phyloP scores from a whole-genome alignment of 2,329 filamentous ascomycete species.

The Cercospora beticola region DNA sequence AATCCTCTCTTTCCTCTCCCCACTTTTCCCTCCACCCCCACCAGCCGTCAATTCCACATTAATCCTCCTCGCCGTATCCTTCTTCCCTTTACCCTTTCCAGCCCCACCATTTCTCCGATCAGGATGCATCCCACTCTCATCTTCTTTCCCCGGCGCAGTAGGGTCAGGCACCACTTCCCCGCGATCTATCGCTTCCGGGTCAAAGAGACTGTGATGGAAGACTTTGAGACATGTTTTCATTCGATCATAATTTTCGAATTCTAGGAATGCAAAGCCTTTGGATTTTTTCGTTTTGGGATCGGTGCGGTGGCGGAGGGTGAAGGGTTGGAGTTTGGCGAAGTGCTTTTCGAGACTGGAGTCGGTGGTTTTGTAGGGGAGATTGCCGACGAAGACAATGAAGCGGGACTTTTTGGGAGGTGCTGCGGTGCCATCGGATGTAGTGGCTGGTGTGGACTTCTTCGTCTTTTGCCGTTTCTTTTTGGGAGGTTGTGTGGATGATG shows the following conservation, averaged over 20 bases:
- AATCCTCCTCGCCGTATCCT: slow-evolving; percentile 68
- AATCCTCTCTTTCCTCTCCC: slow-evolving; percentile 72
- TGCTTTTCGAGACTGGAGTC: slow-evolving; percentile 67
- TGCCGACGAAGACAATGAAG: slow-evolving; percentile 82
- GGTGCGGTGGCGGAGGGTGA: slow-evolving; percentile 69
- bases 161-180: slow-evolving; percentile 11
- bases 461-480: slow-evolving; percentile 22
- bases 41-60: slow-evolving; percentile 93
- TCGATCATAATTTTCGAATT: slow-evolving; percentile 80
- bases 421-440: slow-evolving; percentile 6
- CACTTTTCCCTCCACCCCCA: slow-evolving; percentile 75
- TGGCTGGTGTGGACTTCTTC: background rate
- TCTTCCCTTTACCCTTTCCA: slow-evolving; percentile 30
- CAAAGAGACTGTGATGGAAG: slow-evolving; percentile 82
- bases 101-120: slow-evolving; percentile 12
- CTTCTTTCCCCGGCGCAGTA: slow-evolving; percentile 13
- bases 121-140: background rate
- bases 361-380: slow-evolving; percentile 83
- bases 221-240: slow-evolving; percentile 92
- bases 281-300: slow-evolving; percentile 64
- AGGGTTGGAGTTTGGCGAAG: slow-evolving; percentile 73
- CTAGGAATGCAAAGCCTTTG: slow-evolving; percentile 81
- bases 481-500: slow-evolving; percentile 19
- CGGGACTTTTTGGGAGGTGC: slow-evolving; percentile 49
- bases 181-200: slow-evolving; percentile 39